A percentile compares a stretch with the other conserved stretches of the same genome.
Evolutionary conservation across 129 eudicot species (phyloP).

Genomic region (Centella asiatica): DNA sequence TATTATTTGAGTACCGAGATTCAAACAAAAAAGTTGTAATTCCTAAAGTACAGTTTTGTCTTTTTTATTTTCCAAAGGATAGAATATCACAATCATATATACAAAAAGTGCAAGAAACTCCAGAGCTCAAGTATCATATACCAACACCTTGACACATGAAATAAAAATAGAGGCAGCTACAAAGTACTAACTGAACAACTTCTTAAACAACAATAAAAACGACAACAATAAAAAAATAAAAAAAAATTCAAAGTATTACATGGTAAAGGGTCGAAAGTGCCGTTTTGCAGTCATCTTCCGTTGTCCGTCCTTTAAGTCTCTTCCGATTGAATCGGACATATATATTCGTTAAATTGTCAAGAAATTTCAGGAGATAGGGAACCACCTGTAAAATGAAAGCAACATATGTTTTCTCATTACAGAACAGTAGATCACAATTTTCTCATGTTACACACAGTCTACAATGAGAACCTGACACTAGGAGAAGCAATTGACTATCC

Average conservation of each 20-base stretch:
- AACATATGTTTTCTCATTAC: not conserved
- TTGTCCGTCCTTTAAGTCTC: constrained; percentile 84
- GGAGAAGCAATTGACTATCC: not conserved
- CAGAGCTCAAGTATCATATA: not conserved
- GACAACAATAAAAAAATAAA: not conserved
- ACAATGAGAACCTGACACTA: not conserved
- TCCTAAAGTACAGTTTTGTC: too few relatives aligned
- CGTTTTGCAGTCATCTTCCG: constrained; percentile 74
- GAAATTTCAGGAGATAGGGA: constrained; percentile 69
- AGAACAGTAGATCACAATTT: not conserved
- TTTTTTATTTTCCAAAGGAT: too few relatives aligned
- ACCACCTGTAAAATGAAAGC: constrained; percentile 50
- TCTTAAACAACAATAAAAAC: not conserved
- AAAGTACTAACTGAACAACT: not conserved
- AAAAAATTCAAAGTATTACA: constrained; percentile 21
- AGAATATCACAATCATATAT: too few relatives aligned
- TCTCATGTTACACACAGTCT: not conserved
- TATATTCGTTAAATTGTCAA: constrained; percentile 71
- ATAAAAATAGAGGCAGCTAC: not conserved
- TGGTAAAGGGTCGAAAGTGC: constrained; percentile 93
- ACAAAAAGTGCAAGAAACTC: too few relatives aligned
- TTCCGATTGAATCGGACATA: constrained; percentile 83
- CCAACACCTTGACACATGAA: not conserved
- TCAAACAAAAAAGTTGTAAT: too few relatives aligned
- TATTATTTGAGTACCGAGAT: too few relatives aligned